Percentiles rank a stretch among this genome's conserved stretches.
Evolutionary conservation across 768 basidiomycete genomes (phyloP).

Genomic region (Hortiboletus flavorubellus): DNA sequence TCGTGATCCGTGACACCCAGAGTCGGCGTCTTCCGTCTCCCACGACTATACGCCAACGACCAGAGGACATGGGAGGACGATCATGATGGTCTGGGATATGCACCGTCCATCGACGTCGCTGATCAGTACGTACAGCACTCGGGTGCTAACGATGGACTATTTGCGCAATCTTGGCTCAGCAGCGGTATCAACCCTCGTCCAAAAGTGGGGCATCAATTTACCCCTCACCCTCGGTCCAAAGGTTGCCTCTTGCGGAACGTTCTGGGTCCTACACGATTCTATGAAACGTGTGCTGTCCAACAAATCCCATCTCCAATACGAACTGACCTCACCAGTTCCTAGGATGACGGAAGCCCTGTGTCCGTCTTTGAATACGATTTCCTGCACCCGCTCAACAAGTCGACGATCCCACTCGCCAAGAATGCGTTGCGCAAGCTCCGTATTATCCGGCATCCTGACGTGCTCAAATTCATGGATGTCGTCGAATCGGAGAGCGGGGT

Average conservation of each 20-base stretch:
- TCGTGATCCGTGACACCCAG: neutral
- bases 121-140: neutral
- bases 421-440: constrained; percentile 90
- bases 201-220: constrained; percentile 86
- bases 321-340: constrained; percentile 17
- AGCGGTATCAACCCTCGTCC: constrained; percentile 86
- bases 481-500: constrained; percentile 85
- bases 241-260: constrained; percentile 61
- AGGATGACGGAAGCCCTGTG: constrained; percentile 86
- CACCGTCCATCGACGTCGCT: too few species aligned
- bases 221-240: constrained; percentile 83
- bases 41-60: too few species aligned
- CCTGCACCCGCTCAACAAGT: constrained; percentile 53
- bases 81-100: too few species aligned
- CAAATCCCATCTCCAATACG: constrained; percentile 2
- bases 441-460: constrained; percentile 91
- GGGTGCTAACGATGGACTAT: constrained; percentile 61
- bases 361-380: constrained; percentile 94
- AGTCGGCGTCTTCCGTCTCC: neutral
- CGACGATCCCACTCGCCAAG: constrained; percentile 71
- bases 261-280: constrained; percentile 86
- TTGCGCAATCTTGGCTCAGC: constrained; percentile 77
- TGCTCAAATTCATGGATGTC: constrained; percentile 92
- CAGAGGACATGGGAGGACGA: too few species aligned
- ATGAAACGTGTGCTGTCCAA: constrained; percentile 68